Conservation (phyloP, 768 basidiomycete species). For the Podaxis rugospora region DNA sequence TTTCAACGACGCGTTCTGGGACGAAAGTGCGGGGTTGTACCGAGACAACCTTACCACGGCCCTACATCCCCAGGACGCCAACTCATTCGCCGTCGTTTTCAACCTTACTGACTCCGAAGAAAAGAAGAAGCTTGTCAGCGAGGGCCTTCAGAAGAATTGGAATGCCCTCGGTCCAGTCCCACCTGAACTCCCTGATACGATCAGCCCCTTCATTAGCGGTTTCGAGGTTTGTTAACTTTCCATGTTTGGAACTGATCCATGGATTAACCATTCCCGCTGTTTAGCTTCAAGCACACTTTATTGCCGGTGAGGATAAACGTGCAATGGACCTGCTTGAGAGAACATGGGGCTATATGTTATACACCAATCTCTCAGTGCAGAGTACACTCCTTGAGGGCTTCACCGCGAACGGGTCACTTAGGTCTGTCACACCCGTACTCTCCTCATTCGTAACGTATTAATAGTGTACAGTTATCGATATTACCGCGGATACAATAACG, state of each 20-base stretch:
- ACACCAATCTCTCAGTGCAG: slow-evolving; percentile 50
- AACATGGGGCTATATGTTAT: slow-evolving; percentile 60
- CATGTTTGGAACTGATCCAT: neutral
- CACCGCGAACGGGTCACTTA: slow-evolving; percentile 52
- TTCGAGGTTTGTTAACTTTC: slow-evolving; percentile 39
- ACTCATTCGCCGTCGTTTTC: slow-evolving; percentile 51
- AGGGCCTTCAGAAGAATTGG: slow-evolving; percentile 48
- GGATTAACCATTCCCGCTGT: neutral
- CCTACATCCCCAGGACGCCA: slow-evolving; percentile 53
- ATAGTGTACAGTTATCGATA: slow-evolving; percentile 39
- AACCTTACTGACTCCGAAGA: slow-evolving; percentile 39
- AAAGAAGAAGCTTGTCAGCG: slow-evolving; percentile 39
- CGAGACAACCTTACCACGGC: slow-evolving; percentile 50
- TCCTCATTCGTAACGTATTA: neutral
- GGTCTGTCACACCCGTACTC: slow-evolving; percentile 24
- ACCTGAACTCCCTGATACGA: slow-evolving; percentile 54
- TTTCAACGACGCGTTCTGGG: slow-evolving; percentile 53
- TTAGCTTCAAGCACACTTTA: slow-evolving; percentile 57
- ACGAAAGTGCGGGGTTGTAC: slow-evolving; percentile 42
- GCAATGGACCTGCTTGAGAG: slow-evolving; percentile 50
- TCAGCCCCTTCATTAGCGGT: slow-evolving; percentile 55
- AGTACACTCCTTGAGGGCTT: slow-evolving; percentile 57
- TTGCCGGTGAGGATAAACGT: slow-evolving; percentile 42
- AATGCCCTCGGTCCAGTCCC: slow-evolving; percentile 46
- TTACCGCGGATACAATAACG: slow-evolving; percentile 50